These are phyloP conservation scores for Nadsonia starkeyi-henricii DNA, from an alignment of 1,139 yeast genomes.

Conservation along the genomic window DNA sequence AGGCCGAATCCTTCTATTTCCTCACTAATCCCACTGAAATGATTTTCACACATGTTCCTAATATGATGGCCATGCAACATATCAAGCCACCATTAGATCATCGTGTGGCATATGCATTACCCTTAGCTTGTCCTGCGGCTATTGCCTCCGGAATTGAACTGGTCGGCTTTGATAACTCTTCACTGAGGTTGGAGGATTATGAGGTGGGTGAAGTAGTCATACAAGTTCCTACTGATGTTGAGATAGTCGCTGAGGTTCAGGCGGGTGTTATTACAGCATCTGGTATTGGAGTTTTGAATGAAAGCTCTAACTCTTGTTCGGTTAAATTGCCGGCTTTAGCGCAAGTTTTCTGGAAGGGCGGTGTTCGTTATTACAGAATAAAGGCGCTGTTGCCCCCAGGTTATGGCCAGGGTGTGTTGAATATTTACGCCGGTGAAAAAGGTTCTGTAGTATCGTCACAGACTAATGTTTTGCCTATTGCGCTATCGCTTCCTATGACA, in stretches of 20 bases:
- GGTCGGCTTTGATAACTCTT: constrained; percentile 60
- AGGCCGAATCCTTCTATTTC: constrained; percentile 48
- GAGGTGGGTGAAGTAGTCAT: constrained; percentile 73
- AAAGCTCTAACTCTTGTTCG: constrained; percentile 11
- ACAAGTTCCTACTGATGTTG: constrained; percentile 55
- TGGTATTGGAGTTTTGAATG: constrained; percentile 10
- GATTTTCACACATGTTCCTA: constrained; percentile 78
- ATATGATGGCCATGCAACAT: constrained; percentile 66
- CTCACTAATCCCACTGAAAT: constrained; percentile 60
- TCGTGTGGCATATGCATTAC: constrained; percentile 63
- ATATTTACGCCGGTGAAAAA: constrained; percentile 58
- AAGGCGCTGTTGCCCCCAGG: constrained; percentile 69
- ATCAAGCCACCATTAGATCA: constrained; percentile 74
- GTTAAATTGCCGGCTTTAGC: constrained; percentile 42
- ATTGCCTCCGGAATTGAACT: constrained; percentile 44
- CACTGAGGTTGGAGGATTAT: constrained; percentile 55
- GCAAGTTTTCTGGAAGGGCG: constrained; percentile 61
- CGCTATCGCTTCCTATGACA: constrained; percentile 63
- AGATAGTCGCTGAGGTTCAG: constrained; percentile 41
- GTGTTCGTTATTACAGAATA: constrained; percentile 53
- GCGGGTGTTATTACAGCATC: constrained; percentile 16
- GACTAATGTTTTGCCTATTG: constrained; percentile 47
- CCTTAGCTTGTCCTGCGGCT: constrained; percentile 74
- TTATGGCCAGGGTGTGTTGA: constrained; percentile 55
- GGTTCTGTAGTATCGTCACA: constrained; percentile 48